phyloP scores from a whole-genome alignment of 228 moss, liverwort and hornwort genomes.

The Sphagnum fallax region DNA sequence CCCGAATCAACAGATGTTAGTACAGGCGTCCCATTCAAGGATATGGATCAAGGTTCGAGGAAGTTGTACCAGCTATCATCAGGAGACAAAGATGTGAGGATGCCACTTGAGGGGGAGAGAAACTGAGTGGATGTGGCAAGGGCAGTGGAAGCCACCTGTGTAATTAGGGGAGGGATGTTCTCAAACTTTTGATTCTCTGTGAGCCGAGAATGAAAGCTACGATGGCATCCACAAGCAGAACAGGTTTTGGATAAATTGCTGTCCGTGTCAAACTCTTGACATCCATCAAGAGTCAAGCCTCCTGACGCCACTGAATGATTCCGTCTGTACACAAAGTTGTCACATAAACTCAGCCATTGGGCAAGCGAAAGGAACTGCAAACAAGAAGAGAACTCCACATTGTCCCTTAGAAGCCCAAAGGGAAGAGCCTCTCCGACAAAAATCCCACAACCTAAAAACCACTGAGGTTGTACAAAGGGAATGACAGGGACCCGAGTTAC shows the following conservation, averaged over 20 bases:
- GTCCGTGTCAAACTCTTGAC: conserved; percentile 7
- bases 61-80: conserved; percentile 4
- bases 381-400: neutral
- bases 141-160: conserved; percentile 1
- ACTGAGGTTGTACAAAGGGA: neutral
- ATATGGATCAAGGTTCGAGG: no score
- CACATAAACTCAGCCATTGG: neutral
- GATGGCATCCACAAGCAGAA: conserved; percentile 4
- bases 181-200: neutral
- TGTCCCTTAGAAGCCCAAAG: neutral
- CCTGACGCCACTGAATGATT: conserved; percentile 7
- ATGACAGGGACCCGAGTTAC: neutral
- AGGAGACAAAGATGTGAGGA: conserved; percentile 5
- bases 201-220: conserved; percentile 3
- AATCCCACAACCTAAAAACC: neutral
- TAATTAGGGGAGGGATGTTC: neutral
- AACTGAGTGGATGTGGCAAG: neutral
- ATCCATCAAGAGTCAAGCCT: conserved; percentile 7
- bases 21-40: no score
- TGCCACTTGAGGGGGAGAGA: conserved; percentile 1
- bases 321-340: neutral
- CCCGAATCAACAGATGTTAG: neutral
- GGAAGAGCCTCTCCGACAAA: neutral
- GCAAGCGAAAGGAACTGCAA: neutral
- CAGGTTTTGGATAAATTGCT: conserved; percentile 3